Conservation (phyloP, 805 yeast genomes). For the Spathaspora passalidarum region DNA sequence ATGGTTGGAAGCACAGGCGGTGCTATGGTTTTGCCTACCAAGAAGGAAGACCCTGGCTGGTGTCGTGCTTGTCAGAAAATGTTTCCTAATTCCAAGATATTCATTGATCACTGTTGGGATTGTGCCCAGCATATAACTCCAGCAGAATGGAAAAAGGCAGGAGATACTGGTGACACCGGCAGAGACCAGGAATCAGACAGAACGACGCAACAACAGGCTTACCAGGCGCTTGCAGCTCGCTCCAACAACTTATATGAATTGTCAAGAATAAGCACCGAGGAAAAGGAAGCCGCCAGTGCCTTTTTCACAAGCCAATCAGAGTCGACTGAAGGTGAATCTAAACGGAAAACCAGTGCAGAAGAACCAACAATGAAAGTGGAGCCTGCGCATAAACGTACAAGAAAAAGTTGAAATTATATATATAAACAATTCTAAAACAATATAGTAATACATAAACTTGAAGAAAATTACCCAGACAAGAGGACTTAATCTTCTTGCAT, state of each 20-base stretch:
- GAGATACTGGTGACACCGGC: background rate
- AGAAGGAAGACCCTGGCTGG: slow-evolving; percentile 58
- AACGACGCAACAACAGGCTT: background rate
- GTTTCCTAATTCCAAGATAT: slow-evolving; percentile 53
- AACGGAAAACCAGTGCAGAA: background rate
- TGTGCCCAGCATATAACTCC: slow-evolving; percentile 46
- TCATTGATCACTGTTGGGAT: slow-evolving; percentile 61
- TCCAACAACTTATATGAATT: background rate
- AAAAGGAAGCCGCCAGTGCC: background rate
- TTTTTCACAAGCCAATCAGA: background rate
- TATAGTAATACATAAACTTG: background rate
- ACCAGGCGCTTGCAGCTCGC: background rate
- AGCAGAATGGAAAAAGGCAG: slow-evolving; percentile 19
- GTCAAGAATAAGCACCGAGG: background rate
- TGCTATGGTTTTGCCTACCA: background rate
- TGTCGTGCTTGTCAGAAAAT: slow-evolving; percentile 61
- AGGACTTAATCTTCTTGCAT: slow-evolving; percentile 5
- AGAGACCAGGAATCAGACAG: background rate
- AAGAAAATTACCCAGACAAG: background rate
- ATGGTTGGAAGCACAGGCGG: slow-evolving; percentile 8
- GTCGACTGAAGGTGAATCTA: background rate
- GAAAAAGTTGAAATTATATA: background rate
- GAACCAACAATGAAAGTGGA: too few relatives aligned
- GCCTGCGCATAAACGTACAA: background rate
- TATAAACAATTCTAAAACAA: background rate